These are phyloP conservation scores for Hippophae tibetana DNA, from an alignment of 306 rosid genomes.

Conservation along the genomic window DNA sequence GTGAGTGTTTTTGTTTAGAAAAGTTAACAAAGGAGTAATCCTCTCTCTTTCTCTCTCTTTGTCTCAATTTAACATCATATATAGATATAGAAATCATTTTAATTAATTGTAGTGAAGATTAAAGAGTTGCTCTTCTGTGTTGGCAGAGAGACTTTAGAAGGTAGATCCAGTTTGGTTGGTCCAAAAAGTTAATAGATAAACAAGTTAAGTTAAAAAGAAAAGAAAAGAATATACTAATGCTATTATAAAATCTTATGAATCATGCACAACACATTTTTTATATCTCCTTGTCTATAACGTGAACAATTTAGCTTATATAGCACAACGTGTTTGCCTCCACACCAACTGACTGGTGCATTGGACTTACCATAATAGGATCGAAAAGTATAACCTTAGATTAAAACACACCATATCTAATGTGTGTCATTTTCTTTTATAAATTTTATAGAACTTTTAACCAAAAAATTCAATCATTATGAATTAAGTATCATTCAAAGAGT, in stretches of 20 bases:
- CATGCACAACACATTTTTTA: slow-evolving; percentile 1
- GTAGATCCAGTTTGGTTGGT: neutral
- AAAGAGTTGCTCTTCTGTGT: no score
- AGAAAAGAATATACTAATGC: neutral
- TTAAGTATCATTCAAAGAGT: no score
- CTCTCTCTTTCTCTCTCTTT: no score
- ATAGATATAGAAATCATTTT: no score
- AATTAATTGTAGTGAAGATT: no score
- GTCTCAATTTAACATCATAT: no score
- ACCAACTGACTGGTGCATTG: neutral
- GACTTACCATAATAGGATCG: slow-evolving; percentile 1
- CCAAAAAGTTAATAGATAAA: neutral
- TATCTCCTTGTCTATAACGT: slow-evolving; percentile 7
- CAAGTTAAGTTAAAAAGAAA: neutral
- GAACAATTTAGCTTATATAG: slow-evolving; percentile 6
- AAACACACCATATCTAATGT: neutral
- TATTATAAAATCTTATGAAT: neutral
- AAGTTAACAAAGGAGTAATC: no score
- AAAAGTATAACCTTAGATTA: slow-evolving; percentile 5
- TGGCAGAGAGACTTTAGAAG: neutral
- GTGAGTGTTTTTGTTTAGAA: no score
- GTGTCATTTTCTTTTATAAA: neutral
- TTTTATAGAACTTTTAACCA: no score
- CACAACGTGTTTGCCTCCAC: neutral
- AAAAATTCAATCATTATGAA: no score